Evolutionary conservation across 2,329 filamentous ascomycete species (phyloP).

Genomic region (Graphilbum ipis-grandicollis): DNA sequence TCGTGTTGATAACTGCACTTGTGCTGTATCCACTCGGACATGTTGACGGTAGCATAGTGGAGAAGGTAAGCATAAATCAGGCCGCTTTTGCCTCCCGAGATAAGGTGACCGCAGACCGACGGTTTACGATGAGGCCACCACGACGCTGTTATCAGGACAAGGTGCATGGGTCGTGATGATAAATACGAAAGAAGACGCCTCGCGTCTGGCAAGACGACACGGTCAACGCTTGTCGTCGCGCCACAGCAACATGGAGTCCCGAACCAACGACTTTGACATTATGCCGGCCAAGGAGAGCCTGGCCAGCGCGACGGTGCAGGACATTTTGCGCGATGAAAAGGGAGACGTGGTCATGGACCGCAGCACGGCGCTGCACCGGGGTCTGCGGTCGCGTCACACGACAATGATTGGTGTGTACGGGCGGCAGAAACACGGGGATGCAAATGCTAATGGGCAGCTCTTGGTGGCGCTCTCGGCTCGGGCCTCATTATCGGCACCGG

Average conservation of each 20-base stretch:
- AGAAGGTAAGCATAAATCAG: too few species aligned
- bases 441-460: too few species aligned
- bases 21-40: too few species aligned
- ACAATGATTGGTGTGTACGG: background rate
- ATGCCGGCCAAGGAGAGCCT: background rate
- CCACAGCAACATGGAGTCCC: too few species aligned
- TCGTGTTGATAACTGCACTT: too few species aligned
- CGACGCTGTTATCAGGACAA: too few species aligned
- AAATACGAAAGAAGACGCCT: too few species aligned
- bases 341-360: background rate
- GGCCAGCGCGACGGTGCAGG: background rate
- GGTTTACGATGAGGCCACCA: background rate
- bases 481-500: constrained; percentile 33
- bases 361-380: background rate
- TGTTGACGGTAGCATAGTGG: too few species aligned
- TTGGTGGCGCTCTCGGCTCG: constrained; percentile 2
- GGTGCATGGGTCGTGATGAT: too few species aligned
- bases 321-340: background rate
- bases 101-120: background rate
- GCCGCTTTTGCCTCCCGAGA: too few species aligned
- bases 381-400: background rate
- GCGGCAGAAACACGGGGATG: background rate
- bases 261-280: background rate
- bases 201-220: too few species aligned
- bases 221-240: too few species aligned